Base-by-base conservation (phyloP, 306 rosid species). In the Citrullus amarus region DNA sequence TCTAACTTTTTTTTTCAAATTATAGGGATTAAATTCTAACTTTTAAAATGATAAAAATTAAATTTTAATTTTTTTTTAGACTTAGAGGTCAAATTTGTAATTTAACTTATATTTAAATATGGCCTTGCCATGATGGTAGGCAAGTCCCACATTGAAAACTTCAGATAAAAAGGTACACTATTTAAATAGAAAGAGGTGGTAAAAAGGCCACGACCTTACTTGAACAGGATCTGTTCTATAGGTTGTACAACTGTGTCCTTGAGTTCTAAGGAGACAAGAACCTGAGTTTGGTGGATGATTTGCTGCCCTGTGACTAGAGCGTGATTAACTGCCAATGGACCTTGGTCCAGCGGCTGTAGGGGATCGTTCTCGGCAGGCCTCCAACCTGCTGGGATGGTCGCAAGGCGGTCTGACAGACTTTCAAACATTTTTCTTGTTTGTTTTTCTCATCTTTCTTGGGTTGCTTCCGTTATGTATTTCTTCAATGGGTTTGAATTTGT, bases 241-340 rank as follows among this genome's bases (percentile, higher is more conserved):
- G 39, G 68, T 28, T 61, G 32, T 61, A 57, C 62, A 8, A 7
- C 61, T 56, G 61, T n/a, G 4, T 58, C 34, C 32, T 20, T 58
- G 63, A 58, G 63, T 58, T 58, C 63, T 9, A 58, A 28, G 69
- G 77, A 80, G 81, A 54, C 86, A 83, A 62, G 77, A 84, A 70
- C 38, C 55, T 0, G 16, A n/a, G n/a, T 63, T 82, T 78, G 87
- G 80, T 84, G 41, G 84, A 84, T 78, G 84, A 84, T 25, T 7
- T 20, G 15, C 41, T 28, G 46, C 36, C n/a, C 4, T 76, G 54
- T 20, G 66, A 8, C 18, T 60, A 75, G 79, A 75, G 67, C 67
- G 67, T 75, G 78, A 54, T 54, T 54, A 75, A 75, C 50, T 20
- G 46, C 30, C 4, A 9, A 17, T 0, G 78, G 48, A 22, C 16